Evolutionary conservation across 352 stramenopile species (phyloP), one percentile per base, ranked within the genome.

Genomic region (Elongisporangium undulatum): DNA sequence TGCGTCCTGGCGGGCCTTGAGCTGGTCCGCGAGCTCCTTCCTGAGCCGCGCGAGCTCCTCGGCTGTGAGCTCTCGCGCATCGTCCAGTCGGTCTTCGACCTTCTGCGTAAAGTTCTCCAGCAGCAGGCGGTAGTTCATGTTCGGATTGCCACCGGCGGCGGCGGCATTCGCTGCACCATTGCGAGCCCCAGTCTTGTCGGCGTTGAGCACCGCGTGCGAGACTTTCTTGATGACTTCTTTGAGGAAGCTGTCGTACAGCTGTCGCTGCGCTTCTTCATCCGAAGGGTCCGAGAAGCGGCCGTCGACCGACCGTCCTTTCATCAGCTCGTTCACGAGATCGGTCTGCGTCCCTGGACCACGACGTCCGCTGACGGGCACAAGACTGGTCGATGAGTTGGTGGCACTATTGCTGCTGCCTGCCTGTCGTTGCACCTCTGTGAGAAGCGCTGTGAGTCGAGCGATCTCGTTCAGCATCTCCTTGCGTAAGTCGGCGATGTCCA

Each of bases 181-280:
- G 20, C 41, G 29, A n/a, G 23, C 34, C 21, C 51, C 61, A 50
- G n/a, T 24, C 55, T 87, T 89, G 12, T 88, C 79, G 38, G 57
- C 56, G 34, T 80, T 79, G 19, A 90, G 53, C 29, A 87, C 61
- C 4, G 69, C 61, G 50, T 82, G 65, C 10, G 77, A 80, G 34
- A 94, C 85, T 59, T 90, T 94, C 58, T 92, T 90, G 10, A 77
- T 89, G 24, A 94, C 67, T 63, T 90, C 83, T 50, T 85, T 82
- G 53, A 92, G 71, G 38, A 90, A 78, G 8, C 69, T 71, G 55
- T 94, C 83, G 67, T 91, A 90, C 29, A 86, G 74, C 51, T 89
- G 77, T 39, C 74, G 77, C 55, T 85, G 77, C 5, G 59, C 68
- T 58, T 77, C 57, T 7, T 71, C 77, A 2, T 82, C 64, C 7